Evolutionary conservation across 768 basidiomycete genomes (phyloP).

Genomic region (Rhizopogon vinicolor): DNA sequence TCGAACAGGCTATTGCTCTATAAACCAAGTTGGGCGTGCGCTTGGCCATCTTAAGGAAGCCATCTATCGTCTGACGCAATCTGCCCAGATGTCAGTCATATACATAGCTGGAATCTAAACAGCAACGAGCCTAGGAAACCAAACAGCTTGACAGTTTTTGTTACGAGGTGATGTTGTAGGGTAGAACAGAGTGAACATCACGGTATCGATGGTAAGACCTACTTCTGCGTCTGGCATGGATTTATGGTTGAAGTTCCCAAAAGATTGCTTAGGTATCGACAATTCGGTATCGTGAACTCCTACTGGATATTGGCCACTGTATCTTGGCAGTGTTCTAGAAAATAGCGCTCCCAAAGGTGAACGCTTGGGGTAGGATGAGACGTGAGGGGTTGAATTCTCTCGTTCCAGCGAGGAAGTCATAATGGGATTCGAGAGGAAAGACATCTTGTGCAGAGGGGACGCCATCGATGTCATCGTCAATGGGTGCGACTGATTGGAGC

Average conservation of each 20-base stretch:
- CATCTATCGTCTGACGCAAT: conserved; percentile 26
- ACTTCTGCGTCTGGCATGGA: conserved; percentile 14
- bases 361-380: not conserved
- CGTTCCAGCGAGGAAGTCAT: not conserved
- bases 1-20: conserved; percentile 20
- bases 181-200: conserved; percentile 30
- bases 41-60: conserved; percentile 27
- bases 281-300: conserved; percentile 29
- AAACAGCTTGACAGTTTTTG: conserved; percentile 4
- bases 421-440: not conserved
- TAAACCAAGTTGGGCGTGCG: conserved; percentile 23
- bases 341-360: conserved; percentile 14
- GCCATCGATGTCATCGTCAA: not conserved
- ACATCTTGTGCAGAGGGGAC: not conserved
- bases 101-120: not conserved
- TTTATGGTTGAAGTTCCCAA: conserved; percentile 23
- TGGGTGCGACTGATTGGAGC: not conserved
- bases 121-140: conserved; percentile 24
- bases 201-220: conserved; percentile 24
- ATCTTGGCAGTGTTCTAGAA: conserved; percentile 23
- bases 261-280: conserved; percentile 19
- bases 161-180: conserved; percentile 13
- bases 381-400: not conserved
- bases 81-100: conserved; percentile 4
- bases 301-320: conserved; percentile 25